Evolutionary conservation across 1,284 basidiomycete species (phyloP).

Genomic region (Apiotrichum sp.): DNA sequence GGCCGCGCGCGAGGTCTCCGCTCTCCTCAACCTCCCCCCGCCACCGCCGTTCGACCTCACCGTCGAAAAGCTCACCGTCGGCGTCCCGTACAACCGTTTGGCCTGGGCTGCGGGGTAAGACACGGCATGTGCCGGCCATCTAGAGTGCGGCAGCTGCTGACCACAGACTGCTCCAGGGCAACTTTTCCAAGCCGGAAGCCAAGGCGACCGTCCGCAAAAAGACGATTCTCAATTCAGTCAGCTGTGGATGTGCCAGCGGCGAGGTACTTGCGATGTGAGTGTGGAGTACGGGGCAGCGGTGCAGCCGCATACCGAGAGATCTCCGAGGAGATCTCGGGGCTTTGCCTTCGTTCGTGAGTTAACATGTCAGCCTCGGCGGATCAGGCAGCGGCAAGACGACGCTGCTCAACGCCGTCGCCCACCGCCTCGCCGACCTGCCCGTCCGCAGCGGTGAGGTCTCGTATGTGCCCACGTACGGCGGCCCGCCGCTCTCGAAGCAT

Average conservation of each 20-base stretch:
- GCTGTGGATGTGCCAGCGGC: slow-evolving; percentile 39
- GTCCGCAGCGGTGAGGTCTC: slow-evolving; percentile 36
- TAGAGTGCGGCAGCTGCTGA: neutral
- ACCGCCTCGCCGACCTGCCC: slow-evolving; percentile 41
- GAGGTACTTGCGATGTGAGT: slow-evolving; percentile 47
- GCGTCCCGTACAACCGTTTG: slow-evolving; percentile 30
- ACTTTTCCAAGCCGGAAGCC: slow-evolving; percentile 2
- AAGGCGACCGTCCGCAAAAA: slow-evolving; percentile 20
- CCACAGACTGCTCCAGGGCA: slow-evolving; percentile 8
- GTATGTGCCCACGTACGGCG: slow-evolving; percentile 8
- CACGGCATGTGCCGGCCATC: neutral
- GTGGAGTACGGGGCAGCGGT: no score
- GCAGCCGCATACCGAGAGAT: no score
- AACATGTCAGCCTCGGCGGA: slow-evolving; percentile 35
- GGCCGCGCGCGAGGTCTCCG: neutral
- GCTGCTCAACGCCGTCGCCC: slow-evolving; percentile 46
- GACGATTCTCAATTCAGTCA: slow-evolving; percentile 43
- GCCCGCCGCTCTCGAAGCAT: slow-evolving; percentile 13
- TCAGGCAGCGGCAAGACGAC: slow-evolving; percentile 48
- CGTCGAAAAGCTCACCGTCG: slow-evolving; percentile 41
- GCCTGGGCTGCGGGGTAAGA: neutral
- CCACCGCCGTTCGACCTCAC: slow-evolving; percentile 42
- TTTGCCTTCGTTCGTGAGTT: neutral
- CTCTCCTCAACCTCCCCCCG: slow-evolving; percentile 41
- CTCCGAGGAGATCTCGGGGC: no score